These are phyloP conservation scores for Leucosporidium creatinivorum DNA, from an alignment of 768 basidiomycete species.

Conservation along the genomic window DNA sequence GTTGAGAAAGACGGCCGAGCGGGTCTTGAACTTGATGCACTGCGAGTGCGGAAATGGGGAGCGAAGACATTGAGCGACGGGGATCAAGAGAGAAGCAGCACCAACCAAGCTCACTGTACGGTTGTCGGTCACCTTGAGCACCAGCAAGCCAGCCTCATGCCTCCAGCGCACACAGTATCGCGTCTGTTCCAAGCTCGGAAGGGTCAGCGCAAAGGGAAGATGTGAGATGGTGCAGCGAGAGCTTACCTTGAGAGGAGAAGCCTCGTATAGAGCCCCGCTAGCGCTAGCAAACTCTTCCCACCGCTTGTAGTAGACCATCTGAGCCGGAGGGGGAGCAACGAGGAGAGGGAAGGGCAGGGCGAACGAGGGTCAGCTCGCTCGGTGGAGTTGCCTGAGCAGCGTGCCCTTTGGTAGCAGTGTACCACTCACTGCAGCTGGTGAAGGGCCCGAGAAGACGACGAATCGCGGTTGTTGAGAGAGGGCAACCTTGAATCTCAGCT, in stretches of 20 bases:
- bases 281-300: slow-evolving; percentile 15
- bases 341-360: neutral
- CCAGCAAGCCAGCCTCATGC: slow-evolving; percentile 72
- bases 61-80: neutral
- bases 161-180: slow-evolving; percentile 91
- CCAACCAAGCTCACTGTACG: slow-evolving; percentile 56
- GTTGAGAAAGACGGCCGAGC: slow-evolving; percentile 89
- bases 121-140: slow-evolving; percentile 90
- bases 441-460: too few species aligned
- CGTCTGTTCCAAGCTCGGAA: slow-evolving; percentile 52
- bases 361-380: neutral
- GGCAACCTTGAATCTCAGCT: neutral
- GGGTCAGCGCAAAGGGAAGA: too few species aligned
- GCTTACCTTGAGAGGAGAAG: slow-evolving; percentile 14
- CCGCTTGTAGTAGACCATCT: slow-evolving; percentile 13
- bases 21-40: slow-evolving; percentile 95
- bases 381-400: too few species aligned
- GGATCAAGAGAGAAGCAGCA: neutral
- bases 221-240: too few species aligned
- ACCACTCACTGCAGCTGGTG: too few species aligned
- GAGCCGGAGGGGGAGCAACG: neutral
- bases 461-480: too few species aligned
- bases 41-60: slow-evolving; percentile 40
- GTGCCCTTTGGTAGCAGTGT: too few species aligned
- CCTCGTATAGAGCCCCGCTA: neutral